phyloP scores from a whole-genome alignment of 169 alveolate genomes.

The Pseudocohnilembus persalinus region DNA sequence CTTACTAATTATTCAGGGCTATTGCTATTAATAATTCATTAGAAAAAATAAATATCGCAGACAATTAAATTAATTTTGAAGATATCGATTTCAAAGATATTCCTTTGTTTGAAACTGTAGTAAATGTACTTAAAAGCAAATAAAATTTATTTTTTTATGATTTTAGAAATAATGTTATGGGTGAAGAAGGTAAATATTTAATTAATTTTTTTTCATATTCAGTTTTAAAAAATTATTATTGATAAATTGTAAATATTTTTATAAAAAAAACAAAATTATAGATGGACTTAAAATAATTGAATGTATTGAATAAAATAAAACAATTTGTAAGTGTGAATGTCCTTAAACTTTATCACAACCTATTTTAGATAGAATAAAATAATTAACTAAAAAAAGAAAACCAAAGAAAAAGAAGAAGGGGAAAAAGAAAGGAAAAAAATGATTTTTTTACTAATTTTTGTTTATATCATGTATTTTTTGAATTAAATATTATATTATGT shows the following conservation, averaged over 20 bases:
- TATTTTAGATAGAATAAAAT: constrained; percentile 23
- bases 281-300: constrained; percentile 29
- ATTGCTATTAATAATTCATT: constrained; percentile 29
- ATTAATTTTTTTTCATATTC: not conserved
- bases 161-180: constrained; percentile 27
- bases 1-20: constrained; percentile 36
- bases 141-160: constrained; percentile 37
- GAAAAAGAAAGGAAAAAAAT: constrained; percentile 3
- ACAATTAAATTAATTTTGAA: constrained; percentile 20
- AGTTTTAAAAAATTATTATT: too few species aligned
- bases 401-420: constrained; percentile 46
- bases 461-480: too few species aligned
- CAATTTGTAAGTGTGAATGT: constrained; percentile 21
- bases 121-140: constrained; percentile 17
- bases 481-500: too few species aligned
- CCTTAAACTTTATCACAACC: constrained; percentile 27
- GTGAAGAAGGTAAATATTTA: constrained; percentile 21
- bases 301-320: constrained; percentile 33
- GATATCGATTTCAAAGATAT: not conserved
- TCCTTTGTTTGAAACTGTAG: constrained; percentile 4
- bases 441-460: too few species aligned
- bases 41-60: constrained; percentile 41
- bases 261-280: not conserved
- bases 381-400: constrained; percentile 35
- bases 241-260: too few species aligned